Evolutionary conservation across 1,284 basidiomycete genomes (phyloP).

Genomic region (Vanrija sp.): DNA sequence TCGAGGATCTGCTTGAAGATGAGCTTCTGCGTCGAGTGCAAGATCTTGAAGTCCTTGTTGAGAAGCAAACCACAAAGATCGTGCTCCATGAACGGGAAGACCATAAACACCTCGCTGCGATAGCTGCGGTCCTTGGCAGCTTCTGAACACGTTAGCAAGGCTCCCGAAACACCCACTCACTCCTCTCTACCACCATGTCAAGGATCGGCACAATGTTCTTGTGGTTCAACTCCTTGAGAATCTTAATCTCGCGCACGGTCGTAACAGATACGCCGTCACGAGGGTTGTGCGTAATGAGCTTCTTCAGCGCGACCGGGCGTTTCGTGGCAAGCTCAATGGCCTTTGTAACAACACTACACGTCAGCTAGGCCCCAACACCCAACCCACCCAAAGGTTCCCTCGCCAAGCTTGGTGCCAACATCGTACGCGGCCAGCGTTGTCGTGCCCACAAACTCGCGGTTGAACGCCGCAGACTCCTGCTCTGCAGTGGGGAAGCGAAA

Average conservation of each 20-base stretch:
- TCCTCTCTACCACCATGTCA: constrained; percentile 72
- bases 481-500: constrained; percentile 55
- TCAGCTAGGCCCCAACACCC: constrained; percentile 45
- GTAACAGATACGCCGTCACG: constrained; percentile 90
- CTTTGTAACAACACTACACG: constrained; percentile 68
- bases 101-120: constrained; percentile 76
- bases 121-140: constrained; percentile 24
- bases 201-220: constrained; percentile 80
- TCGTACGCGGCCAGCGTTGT: constrained; percentile 74
- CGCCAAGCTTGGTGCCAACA: constrained; percentile 78
- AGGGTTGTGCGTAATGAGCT: constrained; percentile 83
- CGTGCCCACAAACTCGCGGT: constrained; percentile 68
- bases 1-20: constrained; percentile 94
- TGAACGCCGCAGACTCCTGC: constrained; percentile 64
- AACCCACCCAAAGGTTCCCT: constrained; percentile 77
- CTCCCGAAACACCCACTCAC: constrained; percentile 25
- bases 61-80: constrained; percentile 92
- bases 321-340: constrained; percentile 65
- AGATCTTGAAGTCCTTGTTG: constrained; percentile 77
- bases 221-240: constrained; percentile 84
- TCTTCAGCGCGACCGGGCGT: constrained; percentile 76
- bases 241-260: constrained; percentile 96
- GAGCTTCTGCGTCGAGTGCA: constrained; percentile 83
- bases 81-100: constrained; percentile 99
- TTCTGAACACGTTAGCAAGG: constrained; percentile 10